Base-by-base conservation (phyloP, 768 basidiomycete genomes). In the Mycena leptocephala region DNA sequence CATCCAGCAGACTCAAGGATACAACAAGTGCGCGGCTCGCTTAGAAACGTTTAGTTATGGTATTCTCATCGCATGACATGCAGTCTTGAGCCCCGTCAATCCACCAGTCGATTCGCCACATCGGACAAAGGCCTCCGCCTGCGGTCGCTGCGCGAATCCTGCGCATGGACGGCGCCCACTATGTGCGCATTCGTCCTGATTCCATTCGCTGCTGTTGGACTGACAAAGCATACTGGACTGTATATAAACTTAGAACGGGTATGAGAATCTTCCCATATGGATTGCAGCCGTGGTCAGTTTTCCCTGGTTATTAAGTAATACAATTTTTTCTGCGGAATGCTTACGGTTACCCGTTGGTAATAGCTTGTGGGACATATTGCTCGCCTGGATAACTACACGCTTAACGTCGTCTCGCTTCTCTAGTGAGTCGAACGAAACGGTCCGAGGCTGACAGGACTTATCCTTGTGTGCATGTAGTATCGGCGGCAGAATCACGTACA, bases 151-250 rank as follows among this genome's bases (percentile, higher is more conserved):
- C 77, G 8, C 73, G 77, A 7, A 76, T 78, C 48, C 39, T 67
- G 74, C 70, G 77, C 20, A 75, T 78, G 77, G 77, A 78, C 8
- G 77, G 74, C 2, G 77, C 77, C n/a, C 77, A 78, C 48, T 55
- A 69, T 2, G 77, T 78, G n/a, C 51, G 74, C 22, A 39, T 37
- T 33, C 22, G 35, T 59, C 37, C n/a, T 59, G 2, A 26, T 26
- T 16, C n/a, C 11, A n/a, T 3, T 9, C 14, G 6, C 3, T 39
- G 8, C 11, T 10, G 53, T 16, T 16, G 24, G 10, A 24, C 14
- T 30, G n/a, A 39, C 37, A 39, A 37, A n/a, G n/a, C n/a, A n/a
- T n/a, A n/a, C n/a, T n/a, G n/a, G n/a, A n/a, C n/a, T n/a, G n/a
- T n/a, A n/a, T n/a, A 62, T 37, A 39, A n/a, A n/a, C 30, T 78